Base-by-base conservation (phyloP, 2,329 filamentous ascomycete species). In the Fusarium burgessii region DNA sequence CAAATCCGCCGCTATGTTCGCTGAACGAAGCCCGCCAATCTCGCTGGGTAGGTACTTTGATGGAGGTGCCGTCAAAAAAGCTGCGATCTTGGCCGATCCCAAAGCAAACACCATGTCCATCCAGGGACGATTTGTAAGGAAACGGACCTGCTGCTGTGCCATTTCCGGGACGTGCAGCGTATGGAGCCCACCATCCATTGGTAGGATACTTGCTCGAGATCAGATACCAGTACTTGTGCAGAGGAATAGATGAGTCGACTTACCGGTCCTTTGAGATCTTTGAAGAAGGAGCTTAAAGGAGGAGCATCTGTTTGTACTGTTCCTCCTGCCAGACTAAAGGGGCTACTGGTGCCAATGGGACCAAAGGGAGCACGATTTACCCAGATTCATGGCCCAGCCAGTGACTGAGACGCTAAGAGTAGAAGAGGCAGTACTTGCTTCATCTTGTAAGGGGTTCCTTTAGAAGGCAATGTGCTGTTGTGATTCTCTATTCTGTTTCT, bases 101-200 rank as follows among this genome's bases (percentile, higher is more conserved):
- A 45, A 55, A 35, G 13, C 12, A 14, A 35, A 55, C 20, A 15
- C 51, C 51, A 18, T 45, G 2, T 4, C 38, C 51, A 45, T 55
- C 51, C 14, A 55, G 20, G 5, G 38, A 17, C 5, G 38, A 55
- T 27, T 55, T 27, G 20, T 55, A 55, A n/a, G 51, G 51, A 32
- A 55, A 55, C 1, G 51, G 51, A 10, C 51, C 38, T 25, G 51
- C 51, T 4, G 51, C 51, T 4, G 38, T 55, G 4, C 51, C 38
- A 6, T 8, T 55, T 2, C 51, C 38, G 4, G 51, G 51, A 7
- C 17, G 17, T 11, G 51, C 51, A 18, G 51, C 38, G 7, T 55
- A 55, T 23, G 51, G 27, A 25, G 51, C 51, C 51, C 51, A 55
- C 51, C 38, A 55, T 6, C 38, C 51, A 12, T 55, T 55, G 38